phyloP scores from a whole-genome alignment of 768 basidiomycete genomes.

The Boletellus ananiceps region DNA sequence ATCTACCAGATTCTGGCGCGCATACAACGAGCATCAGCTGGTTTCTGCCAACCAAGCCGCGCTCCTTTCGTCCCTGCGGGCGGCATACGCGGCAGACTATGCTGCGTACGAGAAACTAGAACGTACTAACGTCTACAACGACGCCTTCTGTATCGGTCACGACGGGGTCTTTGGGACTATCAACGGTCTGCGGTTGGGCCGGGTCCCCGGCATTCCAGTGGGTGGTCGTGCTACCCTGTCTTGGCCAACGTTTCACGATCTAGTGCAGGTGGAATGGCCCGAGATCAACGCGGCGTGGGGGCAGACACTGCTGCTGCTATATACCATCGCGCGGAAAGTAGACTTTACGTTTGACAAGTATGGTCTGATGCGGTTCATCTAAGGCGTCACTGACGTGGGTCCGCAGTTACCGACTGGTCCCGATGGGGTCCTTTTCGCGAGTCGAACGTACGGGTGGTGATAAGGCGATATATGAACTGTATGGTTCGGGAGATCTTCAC shows the following conservation, averaged over 20 bases:
- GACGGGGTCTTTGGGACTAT: conserved; percentile 97
- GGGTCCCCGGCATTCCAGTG: conserved; percentile 80
- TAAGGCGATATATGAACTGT: conserved; percentile 84
- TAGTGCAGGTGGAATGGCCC: conserved; percentile 86
- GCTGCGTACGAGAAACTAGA: conserved; percentile 79
- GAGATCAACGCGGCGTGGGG: conserved; percentile 99
- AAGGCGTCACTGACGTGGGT: conserved; percentile 8
- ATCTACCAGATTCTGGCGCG: conserved; percentile 68
- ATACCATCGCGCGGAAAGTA: conserved; percentile 88
- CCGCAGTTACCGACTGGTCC: conserved; percentile 79
- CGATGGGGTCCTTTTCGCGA: conserved; percentile 92
- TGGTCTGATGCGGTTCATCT: conserved; percentile 19
- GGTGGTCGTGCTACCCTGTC: conserved; percentile 23
- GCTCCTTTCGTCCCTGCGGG: conserved; percentile 66
- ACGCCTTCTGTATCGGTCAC: conserved; percentile 92
- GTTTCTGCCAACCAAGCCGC: conserved; percentile 60
- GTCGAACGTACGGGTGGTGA: conserved; percentile 82
- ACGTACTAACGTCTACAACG: conserved; percentile 91
- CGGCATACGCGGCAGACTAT: conserved; percentile 75
- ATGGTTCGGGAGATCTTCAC: conserved; percentile 91
- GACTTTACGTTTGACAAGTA: conserved; percentile 86
- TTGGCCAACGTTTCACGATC: conserved; percentile 8
- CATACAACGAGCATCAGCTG: conserved; percentile 69
- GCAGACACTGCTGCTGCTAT: conserved; percentile 84
- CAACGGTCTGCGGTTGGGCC: conserved; percentile 88